phyloP scores from a whole-genome alignment of 2,329 filamentous ascomycete species.

The Diaporthe citri region DNA sequence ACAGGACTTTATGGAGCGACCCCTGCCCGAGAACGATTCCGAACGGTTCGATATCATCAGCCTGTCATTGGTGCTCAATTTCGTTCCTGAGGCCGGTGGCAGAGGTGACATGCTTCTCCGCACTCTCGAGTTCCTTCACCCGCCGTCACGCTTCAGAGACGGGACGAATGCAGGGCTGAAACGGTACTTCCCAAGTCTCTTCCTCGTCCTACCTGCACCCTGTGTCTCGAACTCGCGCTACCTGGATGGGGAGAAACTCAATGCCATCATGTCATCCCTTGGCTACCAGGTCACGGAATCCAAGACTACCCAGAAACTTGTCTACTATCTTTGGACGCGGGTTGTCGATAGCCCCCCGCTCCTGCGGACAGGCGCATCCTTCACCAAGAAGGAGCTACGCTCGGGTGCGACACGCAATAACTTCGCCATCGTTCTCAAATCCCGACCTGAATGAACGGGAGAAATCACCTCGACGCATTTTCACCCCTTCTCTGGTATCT shows the following conservation, averaged over 20 bases:
- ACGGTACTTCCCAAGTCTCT: constrained; percentile 75
- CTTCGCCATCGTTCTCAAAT: constrained; percentile 81
- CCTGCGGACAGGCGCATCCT: constrained; percentile 50
- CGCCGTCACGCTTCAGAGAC: constrained; percentile 42
- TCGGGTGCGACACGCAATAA: constrained; percentile 87
- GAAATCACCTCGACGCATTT: background rate
- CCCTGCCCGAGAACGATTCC: constrained; percentile 71
- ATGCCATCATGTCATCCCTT: constrained; percentile 80
- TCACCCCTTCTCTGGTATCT: background rate
- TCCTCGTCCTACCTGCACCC: constrained; percentile 89
- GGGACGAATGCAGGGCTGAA: constrained; percentile 38
- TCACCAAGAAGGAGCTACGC: constrained; percentile 82
- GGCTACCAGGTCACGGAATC: constrained; percentile 76
- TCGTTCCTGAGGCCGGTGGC: constrained; percentile 80
- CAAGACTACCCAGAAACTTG: constrained; percentile 85
- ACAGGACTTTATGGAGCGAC: constrained; percentile 94
- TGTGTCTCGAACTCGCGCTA: constrained; percentile 94
- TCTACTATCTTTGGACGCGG: constrained; percentile 88
- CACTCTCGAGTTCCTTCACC: constrained; percentile 77
- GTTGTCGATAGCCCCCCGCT: constrained; percentile 43
- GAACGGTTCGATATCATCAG: constrained; percentile 91
- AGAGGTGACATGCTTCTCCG: constrained; percentile 89
- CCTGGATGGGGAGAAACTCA: constrained; percentile 77
- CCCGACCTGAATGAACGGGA: constrained; percentile 20
- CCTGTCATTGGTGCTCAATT: constrained; percentile 93